Evolutionary conservation across 352 stramenopile species (phyloP).

Genomic region (Pythium rishiriense): DNA sequence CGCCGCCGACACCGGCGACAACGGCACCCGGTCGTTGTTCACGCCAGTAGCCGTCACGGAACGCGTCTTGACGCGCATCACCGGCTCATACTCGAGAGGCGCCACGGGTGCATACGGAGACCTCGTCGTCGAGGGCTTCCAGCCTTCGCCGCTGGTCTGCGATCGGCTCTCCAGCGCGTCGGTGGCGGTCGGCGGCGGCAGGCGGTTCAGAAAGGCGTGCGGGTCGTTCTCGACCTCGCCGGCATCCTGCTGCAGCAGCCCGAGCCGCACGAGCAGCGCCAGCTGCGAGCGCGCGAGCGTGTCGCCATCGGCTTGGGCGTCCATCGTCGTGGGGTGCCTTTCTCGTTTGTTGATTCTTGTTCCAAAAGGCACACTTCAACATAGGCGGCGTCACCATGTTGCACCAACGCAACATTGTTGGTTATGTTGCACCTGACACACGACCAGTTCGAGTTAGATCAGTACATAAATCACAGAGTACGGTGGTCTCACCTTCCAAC

Average conservation of each 20-base stretch:
- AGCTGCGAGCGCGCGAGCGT: constrained; percentile 48
- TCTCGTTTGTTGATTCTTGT: constrained; percentile 14
- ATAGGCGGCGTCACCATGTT: background rate
- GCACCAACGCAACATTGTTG: background rate
- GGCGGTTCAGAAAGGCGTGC: constrained; percentile 29
- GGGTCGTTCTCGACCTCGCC: constrained; percentile 31
- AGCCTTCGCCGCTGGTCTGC: constrained; percentile 21
- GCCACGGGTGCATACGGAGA: constrained; percentile 8
- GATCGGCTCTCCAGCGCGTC: background rate
- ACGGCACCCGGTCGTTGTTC: background rate
- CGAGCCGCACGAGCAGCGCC: constrained; percentile 48
- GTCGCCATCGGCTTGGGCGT: no score
- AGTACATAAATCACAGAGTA: background rate
- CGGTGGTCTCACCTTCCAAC: no score
- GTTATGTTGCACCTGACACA: background rate
- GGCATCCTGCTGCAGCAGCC: constrained; percentile 39
- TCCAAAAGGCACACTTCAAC: constrained; percentile 17
- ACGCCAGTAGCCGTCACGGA: no score
- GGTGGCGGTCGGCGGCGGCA: constrained; percentile 14
- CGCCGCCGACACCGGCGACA: constrained; percentile 1
- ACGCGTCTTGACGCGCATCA: background rate
- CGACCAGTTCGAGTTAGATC: background rate
- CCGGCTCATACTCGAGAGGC: background rate
- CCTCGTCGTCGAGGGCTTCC: background rate
- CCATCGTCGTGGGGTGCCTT: no score